Conservation (phyloP, 495 filamentous ascomycete species). For the Halenospora varia region DNA sequence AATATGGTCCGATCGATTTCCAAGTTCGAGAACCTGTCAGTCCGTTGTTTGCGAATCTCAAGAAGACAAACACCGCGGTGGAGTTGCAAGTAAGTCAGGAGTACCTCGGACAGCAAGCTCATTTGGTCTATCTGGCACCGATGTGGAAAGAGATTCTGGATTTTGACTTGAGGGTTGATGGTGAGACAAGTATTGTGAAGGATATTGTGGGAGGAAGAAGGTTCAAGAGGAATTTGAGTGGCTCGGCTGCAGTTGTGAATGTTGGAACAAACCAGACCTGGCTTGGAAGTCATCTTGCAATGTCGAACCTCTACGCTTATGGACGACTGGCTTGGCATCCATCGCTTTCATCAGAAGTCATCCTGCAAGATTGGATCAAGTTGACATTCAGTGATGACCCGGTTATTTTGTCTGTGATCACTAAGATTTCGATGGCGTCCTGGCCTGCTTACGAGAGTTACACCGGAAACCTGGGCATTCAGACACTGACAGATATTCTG, state of each 20-base stretch:
- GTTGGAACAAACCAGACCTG: conserved; percentile 64
- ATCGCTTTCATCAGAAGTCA: conserved; percentile 33
- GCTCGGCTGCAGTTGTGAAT: conserved; percentile 65
- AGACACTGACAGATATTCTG: conserved; percentile 66
- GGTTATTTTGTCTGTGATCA: conserved; percentile 53
- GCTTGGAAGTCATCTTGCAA: conserved; percentile 62
- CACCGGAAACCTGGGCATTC: conserved; percentile 65
- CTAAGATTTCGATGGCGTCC: conserved; percentile 60
- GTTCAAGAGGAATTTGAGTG: conserved; percentile 54
- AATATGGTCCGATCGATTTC: conserved; percentile 74
- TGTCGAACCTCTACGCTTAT: conserved; percentile 72
- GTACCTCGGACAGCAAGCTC: conserved; percentile 68
- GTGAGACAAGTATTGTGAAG: conserved; percentile 45
- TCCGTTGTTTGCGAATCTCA: conserved; percentile 64
- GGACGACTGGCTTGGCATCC: conserved; percentile 64
- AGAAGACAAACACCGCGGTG: conserved; percentile 54
- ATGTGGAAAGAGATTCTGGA: conserved; percentile 65
- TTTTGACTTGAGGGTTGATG: conserved; percentile 60
- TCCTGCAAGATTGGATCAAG: conserved; percentile 62
- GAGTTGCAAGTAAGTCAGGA: conserved; percentile 67
- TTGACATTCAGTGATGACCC: conserved; percentile 58
- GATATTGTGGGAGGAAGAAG: conserved; percentile 57
- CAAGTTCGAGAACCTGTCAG: conserved; percentile 67
- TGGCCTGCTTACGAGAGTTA: conserved; percentile 72
- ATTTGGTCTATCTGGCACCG: conserved; percentile 62